Base-by-base conservation (phyloP, 306 rosid species). In the Cucurbita ficifolia region DNA sequence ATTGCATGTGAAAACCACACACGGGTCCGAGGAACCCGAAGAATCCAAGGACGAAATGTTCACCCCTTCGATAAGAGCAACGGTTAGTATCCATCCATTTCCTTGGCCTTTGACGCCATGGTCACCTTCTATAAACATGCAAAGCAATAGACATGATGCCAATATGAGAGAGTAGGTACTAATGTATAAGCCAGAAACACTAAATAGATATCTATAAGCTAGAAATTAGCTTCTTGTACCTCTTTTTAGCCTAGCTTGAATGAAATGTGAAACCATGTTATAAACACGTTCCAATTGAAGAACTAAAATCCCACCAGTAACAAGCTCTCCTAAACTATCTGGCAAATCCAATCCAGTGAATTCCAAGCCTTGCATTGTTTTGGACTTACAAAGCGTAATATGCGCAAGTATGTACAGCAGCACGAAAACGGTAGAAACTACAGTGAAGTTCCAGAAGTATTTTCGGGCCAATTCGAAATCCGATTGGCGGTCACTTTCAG, bases 11-110 rank as follows among this genome's bases (percentile, higher is more conserved):
- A 94, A 82, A 71, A 89, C 86, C 40, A 94, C 98, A 54, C 87
- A 94, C 17, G 97, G 97, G 78, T 89, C 92, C 40, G 84, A 89
- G 38, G 83, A 81, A 58, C 82, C 86, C 18, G 79, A 63, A 10
- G 92, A 85, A 70, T 84, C 90, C 77, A 94, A 70, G 70, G 90
- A 84, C 22, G 90, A 79, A 81, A 94, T 51, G 80, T 84, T 87
- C 71, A 61, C 68, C 64, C 97, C 98, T 73, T 94, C 95, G 58
- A 94, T 84, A 67, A 90, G 77, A 75, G 90, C 98, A 54, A 87
- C 86, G 16, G 96, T 90, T 14, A 94, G 86, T 79, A 90, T 80
- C 98, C 98, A 94, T 75, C 98, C 97, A 77, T 86, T 92, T 36
- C 96, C 97, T 52, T 88, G 81, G 24, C 85, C 87, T 84, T 86